Evolutionary conservation across 371 early-diverging fungal species (phyloP).

Genomic region (Mucor sp.): DNA sequence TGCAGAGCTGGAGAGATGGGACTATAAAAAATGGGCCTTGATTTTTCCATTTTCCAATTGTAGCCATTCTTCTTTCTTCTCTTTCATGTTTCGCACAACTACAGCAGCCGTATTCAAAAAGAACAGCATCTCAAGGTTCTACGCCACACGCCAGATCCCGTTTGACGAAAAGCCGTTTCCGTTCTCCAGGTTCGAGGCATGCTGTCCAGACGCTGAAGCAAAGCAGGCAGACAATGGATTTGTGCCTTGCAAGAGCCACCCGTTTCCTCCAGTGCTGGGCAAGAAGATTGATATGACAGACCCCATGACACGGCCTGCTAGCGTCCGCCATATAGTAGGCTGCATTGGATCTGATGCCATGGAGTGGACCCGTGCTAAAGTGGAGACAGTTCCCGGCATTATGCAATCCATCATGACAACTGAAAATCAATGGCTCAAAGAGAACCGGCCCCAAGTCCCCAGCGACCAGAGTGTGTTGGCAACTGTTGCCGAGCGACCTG

Average conservation of each 20-base stretch:
- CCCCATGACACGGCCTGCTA: slow-evolving; percentile 19
- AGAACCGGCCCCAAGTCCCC: not conserved
- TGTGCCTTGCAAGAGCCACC: slow-evolving; percentile 45
- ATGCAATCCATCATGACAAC: slow-evolving; percentile 11
- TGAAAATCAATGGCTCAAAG: slow-evolving; percentile 15
- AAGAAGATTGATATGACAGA: slow-evolving; percentile 42
- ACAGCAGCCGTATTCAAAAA: not conserved
- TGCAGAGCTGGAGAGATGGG: not conserved
- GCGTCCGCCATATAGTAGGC: slow-evolving; percentile 41
- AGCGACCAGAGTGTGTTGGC: slow-evolving; percentile 15
- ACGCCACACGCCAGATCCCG: slow-evolving; percentile 26
- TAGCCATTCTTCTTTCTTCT: not conserved
- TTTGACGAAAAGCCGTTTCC: slow-evolving; percentile 45
- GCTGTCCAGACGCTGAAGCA: slow-evolving; percentile 35
- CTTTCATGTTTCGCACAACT: slow-evolving; percentile 2
- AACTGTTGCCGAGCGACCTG: slow-evolving; percentile 34
- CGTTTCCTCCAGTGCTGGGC: slow-evolving; percentile 45
- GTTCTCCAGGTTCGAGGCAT: slow-evolving; percentile 47
- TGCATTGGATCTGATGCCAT: slow-evolving; percentile 43
- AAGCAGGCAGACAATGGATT: slow-evolving; percentile 33
- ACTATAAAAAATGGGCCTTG: not conserved
- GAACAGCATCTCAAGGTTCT: not conserved
- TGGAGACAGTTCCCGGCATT: slow-evolving; percentile 32
- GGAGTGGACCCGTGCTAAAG: slow-evolving; percentile 50
- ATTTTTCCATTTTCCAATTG: no score